Percentiles rank a stretch among this genome's conserved stretches.
phyloP scores from a whole-genome alignment of 192 early-diverging fungal genomes.

The Rhizophagus prolifer region DNA sequence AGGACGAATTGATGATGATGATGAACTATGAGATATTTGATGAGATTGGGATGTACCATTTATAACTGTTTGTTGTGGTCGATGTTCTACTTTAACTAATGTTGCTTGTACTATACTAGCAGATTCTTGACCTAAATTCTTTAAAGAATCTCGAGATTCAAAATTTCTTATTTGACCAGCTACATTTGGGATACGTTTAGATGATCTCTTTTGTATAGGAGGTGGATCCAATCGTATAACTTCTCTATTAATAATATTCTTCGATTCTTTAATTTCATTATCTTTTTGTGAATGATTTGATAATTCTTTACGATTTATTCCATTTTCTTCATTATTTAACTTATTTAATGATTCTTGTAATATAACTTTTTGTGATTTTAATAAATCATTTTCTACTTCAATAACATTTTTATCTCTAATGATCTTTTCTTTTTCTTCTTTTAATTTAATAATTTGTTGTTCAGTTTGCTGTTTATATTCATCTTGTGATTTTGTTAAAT shows the following conservation, averaged over 20 bases:
- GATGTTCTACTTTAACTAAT: background rate
- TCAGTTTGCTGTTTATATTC: background rate
- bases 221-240: background rate
- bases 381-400: slow-evolving; percentile 1
- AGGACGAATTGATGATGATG: background rate
- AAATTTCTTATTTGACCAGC: too few species aligned
- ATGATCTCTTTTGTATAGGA: background rate
- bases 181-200: background rate
- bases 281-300: background rate
- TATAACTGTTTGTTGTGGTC: background rate
- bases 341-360: background rate
- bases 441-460: background rate
- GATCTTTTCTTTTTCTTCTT: background rate
- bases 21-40: background rate
- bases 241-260: background rate
- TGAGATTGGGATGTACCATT: background rate
- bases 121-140: background rate
- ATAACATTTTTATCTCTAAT: background rate
- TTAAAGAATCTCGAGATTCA: background rate
- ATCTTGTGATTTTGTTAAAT: background rate
- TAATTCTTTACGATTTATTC: background rate
- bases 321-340: background rate
- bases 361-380: background rate
- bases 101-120: background rate
- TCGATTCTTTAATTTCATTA: background rate